phyloP scores from a whole-genome alignment of 805 yeast genomes.

The Metschnikowia lunata region DNA sequence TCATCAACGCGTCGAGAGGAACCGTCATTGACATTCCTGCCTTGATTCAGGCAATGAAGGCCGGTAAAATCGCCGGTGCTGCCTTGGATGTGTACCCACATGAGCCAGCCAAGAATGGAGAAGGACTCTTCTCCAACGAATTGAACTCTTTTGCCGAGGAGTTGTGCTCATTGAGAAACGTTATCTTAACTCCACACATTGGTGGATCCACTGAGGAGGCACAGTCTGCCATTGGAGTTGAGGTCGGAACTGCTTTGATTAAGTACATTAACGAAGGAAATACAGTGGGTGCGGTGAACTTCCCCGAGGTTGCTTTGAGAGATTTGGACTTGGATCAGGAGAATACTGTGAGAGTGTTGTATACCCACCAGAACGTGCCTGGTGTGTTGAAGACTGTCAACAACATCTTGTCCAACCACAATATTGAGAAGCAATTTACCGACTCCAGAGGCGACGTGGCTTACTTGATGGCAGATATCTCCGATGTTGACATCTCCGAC shows the following conservation, averaged over 20 bases:
- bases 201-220: slow-evolving; percentile 99
- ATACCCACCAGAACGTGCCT: slow-evolving; percentile 96
- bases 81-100: slow-evolving; percentile 95
- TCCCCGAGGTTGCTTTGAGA: slow-evolving; percentile 96
- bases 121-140: slow-evolving; percentile 62
- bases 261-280: slow-evolving; percentile 95
- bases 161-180: slow-evolving; percentile 74
- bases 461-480: slow-evolving; percentile 95
- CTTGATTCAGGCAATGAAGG: slow-evolving; percentile 81
- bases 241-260: slow-evolving; percentile 80
- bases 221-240: slow-evolving; percentile 94
- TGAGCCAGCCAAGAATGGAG: slow-evolving; percentile 97
- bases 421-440: slow-evolving; percentile 97
- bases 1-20: slow-evolving; percentile 96
- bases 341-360: slow-evolving; percentile 85
- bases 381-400: slow-evolving; percentile 98
- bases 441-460: slow-evolving; percentile 96
- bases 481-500: slow-evolving; percentile 76
- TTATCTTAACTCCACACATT: slow-evolving; percentile 93
- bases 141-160: slow-evolving; percentile 84
- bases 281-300: slow-evolving; percentile 92
- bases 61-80: slow-evolving; percentile 94
- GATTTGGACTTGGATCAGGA: slow-evolving; percentile 83
- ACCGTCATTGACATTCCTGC: slow-evolving; percentile 97
- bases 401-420: slow-evolving; percentile 89